phyloP scores from a whole-genome alignment of 192 early-diverging fungal species.

The Coemansia nantahalensis region DNA sequence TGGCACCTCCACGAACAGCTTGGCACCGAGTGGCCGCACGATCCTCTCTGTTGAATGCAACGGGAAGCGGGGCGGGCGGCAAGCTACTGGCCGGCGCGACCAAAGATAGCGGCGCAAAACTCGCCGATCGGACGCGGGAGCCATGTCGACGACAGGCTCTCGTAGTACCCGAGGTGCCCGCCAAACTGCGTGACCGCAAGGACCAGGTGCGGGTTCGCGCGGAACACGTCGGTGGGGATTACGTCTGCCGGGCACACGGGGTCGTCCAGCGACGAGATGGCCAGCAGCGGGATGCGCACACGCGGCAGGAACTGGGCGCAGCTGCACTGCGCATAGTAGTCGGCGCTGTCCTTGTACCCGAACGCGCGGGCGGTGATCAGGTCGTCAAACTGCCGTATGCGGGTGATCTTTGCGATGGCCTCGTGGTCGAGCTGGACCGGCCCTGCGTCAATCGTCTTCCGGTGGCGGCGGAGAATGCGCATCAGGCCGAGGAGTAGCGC shows the following conservation, averaged over 20 bases:
- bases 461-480: conserved; percentile 50
- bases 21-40: too few relatives aligned
- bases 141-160: conserved; percentile 57
- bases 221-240: conserved; percentile 71
- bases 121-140: conserved; percentile 64
- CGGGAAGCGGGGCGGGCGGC: too few relatives aligned
- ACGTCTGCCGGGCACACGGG: conserved; percentile 71
- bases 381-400: conserved; percentile 84
- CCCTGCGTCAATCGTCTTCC: conserved; percentile 49
- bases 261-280: conserved; percentile 84
- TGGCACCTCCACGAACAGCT: too few relatives aligned
- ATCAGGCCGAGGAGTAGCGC: conserved; percentile 60
- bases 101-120: conserved; percentile 61
- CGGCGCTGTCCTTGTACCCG: conserved; percentile 77
- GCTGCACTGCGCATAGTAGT: conserved; percentile 74
- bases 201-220: conserved; percentile 73
- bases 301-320: conserved; percentile 58
- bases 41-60: too few relatives aligned
- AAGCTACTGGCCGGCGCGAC: conserved; percentile 8
- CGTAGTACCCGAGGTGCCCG: conserved; percentile 92
- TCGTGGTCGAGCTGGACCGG: conserved; percentile 52
- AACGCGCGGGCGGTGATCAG: conserved; percentile 67
- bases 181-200: conserved; percentile 72
- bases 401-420: conserved; percentile 54
- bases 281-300: conserved; percentile 78